These are phyloP conservation scores for Calvatia gigantea DNA, from an alignment of 768 basidiomycete species.

Conservation along the genomic window DNA sequence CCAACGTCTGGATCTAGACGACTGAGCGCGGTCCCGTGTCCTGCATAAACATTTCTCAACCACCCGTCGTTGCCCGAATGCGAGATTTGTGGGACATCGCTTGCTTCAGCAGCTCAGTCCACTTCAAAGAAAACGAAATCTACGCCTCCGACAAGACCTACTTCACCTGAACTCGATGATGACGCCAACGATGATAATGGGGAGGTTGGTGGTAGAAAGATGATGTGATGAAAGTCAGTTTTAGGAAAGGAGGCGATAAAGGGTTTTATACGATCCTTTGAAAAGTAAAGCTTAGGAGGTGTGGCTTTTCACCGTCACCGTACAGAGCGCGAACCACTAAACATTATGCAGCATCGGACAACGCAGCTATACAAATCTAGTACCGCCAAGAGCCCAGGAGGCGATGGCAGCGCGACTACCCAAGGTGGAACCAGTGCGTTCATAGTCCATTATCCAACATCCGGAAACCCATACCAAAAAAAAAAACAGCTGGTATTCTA, in stretches of 20 bases:
- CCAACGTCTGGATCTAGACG: slow-evolving; percentile 8
- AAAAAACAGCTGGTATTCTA: slow-evolving; percentile 70
- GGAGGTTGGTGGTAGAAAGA: slow-evolving; percentile 32
- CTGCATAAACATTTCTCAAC: slow-evolving; percentile 92
- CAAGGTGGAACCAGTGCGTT: slow-evolving; percentile 16
- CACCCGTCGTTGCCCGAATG: slow-evolving; percentile 68
- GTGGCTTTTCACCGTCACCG: neutral
- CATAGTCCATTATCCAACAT: neutral
- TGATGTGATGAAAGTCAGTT: slow-evolving; percentile 85
- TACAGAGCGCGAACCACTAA: neutral
- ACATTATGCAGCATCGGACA: neutral
- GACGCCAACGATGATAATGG: slow-evolving; percentile 20
- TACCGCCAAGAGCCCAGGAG: neutral
- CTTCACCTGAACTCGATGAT: slow-evolving; percentile 44
- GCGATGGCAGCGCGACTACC: neutral
- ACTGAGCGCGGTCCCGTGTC: slow-evolving; percentile 56
- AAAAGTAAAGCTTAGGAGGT: slow-evolving; percentile 78
- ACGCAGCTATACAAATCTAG: neutral
- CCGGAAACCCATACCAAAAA: neutral
- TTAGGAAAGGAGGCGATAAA: slow-evolving; percentile 89
- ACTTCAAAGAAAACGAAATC: slow-evolving; percentile 37
- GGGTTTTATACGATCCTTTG: slow-evolving; percentile 74
- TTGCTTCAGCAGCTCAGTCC: slow-evolving; percentile 12
- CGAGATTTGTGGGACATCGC: slow-evolving; percentile 81
- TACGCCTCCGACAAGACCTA: slow-evolving; percentile 62